Conservation (phyloP, 768 basidiomycete species). For the Russula griseocarnosa region DNA sequence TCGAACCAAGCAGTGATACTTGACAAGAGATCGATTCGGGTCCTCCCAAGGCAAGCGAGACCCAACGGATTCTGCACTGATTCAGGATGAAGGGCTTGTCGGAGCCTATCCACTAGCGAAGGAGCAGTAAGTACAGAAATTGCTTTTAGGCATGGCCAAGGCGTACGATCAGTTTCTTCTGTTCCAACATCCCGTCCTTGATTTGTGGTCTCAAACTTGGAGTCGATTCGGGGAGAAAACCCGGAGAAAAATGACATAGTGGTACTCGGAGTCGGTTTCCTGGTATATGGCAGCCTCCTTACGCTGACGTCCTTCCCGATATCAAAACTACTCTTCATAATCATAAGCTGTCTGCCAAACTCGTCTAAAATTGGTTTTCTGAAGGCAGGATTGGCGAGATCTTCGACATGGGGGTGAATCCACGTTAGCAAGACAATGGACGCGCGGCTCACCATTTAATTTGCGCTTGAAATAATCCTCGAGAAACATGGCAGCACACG, state of each 20-base stretch:
- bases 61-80: neutral
- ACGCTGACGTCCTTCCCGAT: neutral
- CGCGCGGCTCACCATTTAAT: neutral
- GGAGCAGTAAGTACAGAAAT: neutral
- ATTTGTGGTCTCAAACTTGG: neutral
- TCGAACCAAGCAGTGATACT: slow-evolving; percentile 17
- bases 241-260: neutral
- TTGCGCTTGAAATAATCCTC: slow-evolving; percentile 17
- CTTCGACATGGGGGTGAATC: neutral
- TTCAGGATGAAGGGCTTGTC: neutral
- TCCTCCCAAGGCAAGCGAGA: slow-evolving; percentile 9
- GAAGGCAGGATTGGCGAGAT: neutral
- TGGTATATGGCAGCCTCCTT: neutral
- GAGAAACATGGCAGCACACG: slow-evolving; percentile 17
- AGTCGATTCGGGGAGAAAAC: neutral
- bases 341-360: neutral
- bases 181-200: neutral
- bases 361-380: neutral
- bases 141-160: neutral
- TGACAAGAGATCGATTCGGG: slow-evolving; percentile 2
- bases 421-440: neutral
- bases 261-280: neutral
- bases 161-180: neutral
- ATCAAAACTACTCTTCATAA: neutral
- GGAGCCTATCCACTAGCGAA: neutral